Percentiles rank a stretch among this genome's conserved stretches.
Conservation (phyloP, 257 asterid species). For the Ajuga chamaepitys region DNA sequence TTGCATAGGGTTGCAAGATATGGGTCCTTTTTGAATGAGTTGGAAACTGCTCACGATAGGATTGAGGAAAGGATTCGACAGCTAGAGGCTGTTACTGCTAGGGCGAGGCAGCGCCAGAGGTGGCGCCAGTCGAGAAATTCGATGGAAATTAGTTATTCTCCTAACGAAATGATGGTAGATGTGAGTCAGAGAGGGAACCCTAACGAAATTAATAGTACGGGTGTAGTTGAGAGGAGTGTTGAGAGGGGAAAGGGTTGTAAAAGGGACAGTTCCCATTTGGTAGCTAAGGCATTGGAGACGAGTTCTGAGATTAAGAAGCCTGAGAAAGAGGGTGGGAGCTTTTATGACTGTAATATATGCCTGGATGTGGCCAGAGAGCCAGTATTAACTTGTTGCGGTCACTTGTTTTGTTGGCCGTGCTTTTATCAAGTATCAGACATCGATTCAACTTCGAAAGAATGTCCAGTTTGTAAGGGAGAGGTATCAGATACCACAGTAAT, state of each 20-base stretch:
- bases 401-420: conserved; percentile 74
- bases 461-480: conserved; percentile 73
- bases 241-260: conserved; percentile 53
- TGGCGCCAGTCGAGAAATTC: conserved; percentile 42
- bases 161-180: conserved; percentile 21
- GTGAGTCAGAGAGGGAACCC: conserved; percentile 22
- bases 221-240: conserved; percentile 20
- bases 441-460: conserved; percentile 52
- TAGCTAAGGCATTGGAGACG: conserved; percentile 69
- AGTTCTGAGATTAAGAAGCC: conserved; percentile 39
- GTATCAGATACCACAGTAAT: conserved; percentile 29
- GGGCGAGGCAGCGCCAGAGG: conserved; percentile 67
- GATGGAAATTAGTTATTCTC: conserved; percentile 20
- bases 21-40: conserved; percentile 45
- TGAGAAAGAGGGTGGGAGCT: conserved; percentile 48
- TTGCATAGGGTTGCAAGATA: conserved; percentile 34
- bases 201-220: conserved; percentile 17
- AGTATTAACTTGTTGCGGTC: conserved; percentile 67
- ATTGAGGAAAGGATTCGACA: conserved; percentile 74
- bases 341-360: conserved; percentile 69
- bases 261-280: conserved; percentile 70
- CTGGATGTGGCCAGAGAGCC: conserved; percentile 65
- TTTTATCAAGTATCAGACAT: conserved; percentile 49
- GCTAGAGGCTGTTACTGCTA: conserved; percentile 71
- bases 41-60: conserved; percentile 53